Conservation (phyloP, 2,329 filamentous ascomycete species). For the Pezicula radicicola region DNA sequence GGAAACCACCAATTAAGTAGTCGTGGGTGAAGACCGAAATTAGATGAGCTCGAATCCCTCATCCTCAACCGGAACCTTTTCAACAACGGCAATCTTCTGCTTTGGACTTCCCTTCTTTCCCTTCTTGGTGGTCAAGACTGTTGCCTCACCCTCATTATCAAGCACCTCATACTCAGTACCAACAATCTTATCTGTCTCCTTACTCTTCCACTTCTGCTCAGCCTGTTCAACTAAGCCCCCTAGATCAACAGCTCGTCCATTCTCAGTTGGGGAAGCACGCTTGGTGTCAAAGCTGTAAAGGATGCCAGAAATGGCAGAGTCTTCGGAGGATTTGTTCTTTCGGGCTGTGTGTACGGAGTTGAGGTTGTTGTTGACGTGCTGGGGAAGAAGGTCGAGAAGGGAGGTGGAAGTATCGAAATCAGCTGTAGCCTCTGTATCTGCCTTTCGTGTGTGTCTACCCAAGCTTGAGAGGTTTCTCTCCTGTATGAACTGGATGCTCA, state of each 20-base stretch:
- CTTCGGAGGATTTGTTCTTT: constrained; percentile 9
- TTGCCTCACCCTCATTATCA: constrained; percentile 27
- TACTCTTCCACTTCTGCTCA: constrained; percentile 25
- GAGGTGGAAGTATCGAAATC: constrained; percentile 12
- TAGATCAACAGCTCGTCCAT: constrained; percentile 21
- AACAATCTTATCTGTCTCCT: constrained; percentile 29
- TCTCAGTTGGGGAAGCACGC: constrained; percentile 17
- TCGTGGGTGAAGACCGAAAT: constrained; percentile 1
- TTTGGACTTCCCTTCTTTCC: constrained; percentile 24
- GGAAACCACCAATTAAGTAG: background rate
- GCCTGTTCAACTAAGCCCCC: constrained; percentile 27
- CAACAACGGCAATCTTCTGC: constrained; percentile 13
- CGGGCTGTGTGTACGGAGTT: constrained; percentile 11
- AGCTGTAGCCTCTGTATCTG: constrained; percentile 18
- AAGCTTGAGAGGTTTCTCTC: background rate
- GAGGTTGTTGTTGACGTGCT: constrained; percentile 21
- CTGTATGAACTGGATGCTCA: constrained; percentile 1
- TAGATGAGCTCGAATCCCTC: constrained; percentile 30
- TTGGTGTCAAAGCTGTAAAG: constrained; percentile 28
- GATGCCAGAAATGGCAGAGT: constrained; percentile 15
- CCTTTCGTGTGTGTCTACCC: constrained; percentile 17
- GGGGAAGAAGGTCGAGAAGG: constrained; percentile 25
- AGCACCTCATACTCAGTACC: constrained; percentile 30
- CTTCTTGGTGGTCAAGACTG: constrained; percentile 16
- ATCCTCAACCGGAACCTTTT: constrained; percentile 20